A percentile compares a stretch with the other conserved stretches of the same genome.
Evolutionary conservation across 108 stramenopile genomes (phyloP).

Genomic region (Discostella stelligeroides): DNA sequence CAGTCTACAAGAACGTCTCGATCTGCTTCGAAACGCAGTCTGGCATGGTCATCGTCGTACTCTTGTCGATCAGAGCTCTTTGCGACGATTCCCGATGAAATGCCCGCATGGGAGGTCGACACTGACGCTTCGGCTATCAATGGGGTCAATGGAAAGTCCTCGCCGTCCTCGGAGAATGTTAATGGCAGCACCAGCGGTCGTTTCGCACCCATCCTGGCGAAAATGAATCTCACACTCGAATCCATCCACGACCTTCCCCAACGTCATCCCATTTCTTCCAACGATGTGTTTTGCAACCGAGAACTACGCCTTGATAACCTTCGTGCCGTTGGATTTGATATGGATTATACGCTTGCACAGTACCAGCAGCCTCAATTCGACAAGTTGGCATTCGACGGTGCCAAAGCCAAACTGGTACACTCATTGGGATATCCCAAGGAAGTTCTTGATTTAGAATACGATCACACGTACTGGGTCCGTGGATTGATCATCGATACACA

Average conservation of each 20-base stretch:
- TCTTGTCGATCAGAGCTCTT: slow-evolving; percentile 4
- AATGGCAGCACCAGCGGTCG: slow-evolving; percentile 15
- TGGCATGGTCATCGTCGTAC: background rate
- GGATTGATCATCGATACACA: slow-evolving; percentile 95
- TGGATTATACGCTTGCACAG: slow-evolving; percentile 96
- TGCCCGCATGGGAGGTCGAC: slow-evolving; percentile 30
- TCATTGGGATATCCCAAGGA: slow-evolving; percentile 86
- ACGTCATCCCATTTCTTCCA: slow-evolving; percentile 53
- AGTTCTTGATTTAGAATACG: slow-evolving; percentile 86
- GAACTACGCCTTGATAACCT: slow-evolving; percentile 86
- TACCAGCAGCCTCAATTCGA: slow-evolving; percentile 93
- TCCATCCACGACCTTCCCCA: slow-evolving; percentile 47
- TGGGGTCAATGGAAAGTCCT: slow-evolving; percentile 6
- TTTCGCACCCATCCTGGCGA: slow-evolving; percentile 26
- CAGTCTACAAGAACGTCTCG: background rate
- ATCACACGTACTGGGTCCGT: slow-evolving; percentile 78
- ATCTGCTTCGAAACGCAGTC: background rate
- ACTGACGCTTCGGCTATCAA: slow-evolving; percentile 30
- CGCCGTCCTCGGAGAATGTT: background rate
- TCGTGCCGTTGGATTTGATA: slow-evolving; percentile 93
- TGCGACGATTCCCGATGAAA: slow-evolving; percentile 26
- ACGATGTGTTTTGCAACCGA: slow-evolving; percentile 92
- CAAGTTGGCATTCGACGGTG: slow-evolving; percentile 92
- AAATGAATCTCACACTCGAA: slow-evolving; percentile 35
- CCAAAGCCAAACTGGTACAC: slow-evolving; percentile 90